phyloP scores from a whole-genome alignment of 768 basidiomycete species.

The Termitomyces sp. region DNA sequence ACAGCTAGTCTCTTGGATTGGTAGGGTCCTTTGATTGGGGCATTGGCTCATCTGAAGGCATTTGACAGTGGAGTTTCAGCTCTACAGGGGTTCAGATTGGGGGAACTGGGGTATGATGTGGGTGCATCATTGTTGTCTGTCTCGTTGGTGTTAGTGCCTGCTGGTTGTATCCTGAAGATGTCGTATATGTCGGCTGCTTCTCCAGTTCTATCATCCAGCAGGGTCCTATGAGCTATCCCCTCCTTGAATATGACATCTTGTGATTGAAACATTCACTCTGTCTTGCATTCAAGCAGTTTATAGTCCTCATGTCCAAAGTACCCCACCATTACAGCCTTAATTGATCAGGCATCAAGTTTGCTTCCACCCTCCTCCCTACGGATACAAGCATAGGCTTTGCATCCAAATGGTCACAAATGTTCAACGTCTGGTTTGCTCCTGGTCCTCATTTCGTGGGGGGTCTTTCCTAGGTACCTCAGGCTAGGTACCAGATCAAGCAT shows the following conservation, averaged over 20 bases:
- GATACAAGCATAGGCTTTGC: not conserved
- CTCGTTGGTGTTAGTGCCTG: no score
- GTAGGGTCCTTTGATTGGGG: not conserved
- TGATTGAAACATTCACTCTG: not conserved
- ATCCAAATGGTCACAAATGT: not conserved
- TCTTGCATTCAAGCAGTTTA: slow-evolving; percentile 1
- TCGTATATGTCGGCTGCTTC: not conserved
- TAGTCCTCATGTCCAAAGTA: not conserved
- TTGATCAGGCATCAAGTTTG: not conserved
- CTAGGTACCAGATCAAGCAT: not conserved
- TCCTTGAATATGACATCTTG: not conserved
- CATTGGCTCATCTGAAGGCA: no score
- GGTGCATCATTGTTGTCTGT: no score
- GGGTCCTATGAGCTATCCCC: not conserved
- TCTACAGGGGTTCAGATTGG: no score
- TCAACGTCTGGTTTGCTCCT: not conserved
- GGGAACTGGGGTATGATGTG: no score
- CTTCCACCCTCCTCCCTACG: not conserved
- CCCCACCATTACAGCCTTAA: not conserved
- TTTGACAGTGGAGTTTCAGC: no score
- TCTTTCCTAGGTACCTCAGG: not conserved
- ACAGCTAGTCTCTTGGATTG: not conserved
- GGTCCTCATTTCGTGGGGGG: not conserved
- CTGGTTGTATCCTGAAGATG: not conserved
- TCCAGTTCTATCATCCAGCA: not conserved